Percentiles rank a stretch among this genome's conserved stretches.
phyloP scores from a whole-genome alignment of 169 alveolate species.

The Amoebophrya sp. region DNA sequence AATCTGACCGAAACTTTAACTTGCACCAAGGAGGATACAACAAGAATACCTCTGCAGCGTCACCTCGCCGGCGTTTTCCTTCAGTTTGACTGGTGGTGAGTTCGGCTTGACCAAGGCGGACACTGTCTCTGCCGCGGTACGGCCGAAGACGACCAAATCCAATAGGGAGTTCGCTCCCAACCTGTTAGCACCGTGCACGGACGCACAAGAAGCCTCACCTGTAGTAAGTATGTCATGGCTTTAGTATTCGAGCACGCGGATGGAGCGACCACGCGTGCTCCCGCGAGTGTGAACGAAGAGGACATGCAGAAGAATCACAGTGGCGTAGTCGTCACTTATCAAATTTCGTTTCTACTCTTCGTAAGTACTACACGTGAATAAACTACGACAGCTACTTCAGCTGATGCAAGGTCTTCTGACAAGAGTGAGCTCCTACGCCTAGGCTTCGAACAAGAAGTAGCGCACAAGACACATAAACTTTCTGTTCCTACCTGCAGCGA shows the following conservation, averaged over 20 bases:
- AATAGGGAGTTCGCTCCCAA: slow-evolving; percentile 95
- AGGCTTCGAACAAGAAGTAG: too few relatives aligned
- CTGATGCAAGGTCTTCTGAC: too few relatives aligned
- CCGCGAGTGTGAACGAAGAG: too few relatives aligned
- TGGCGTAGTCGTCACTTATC: neutral
- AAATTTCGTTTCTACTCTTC: neutral
- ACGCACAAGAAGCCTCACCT: slow-evolving; percentile 97
- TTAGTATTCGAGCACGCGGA: too few relatives aligned
- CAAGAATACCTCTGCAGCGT: neutral
- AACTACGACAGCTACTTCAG: too few relatives aligned
- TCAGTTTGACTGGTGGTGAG: slow-evolving; percentile 45
- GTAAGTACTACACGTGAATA: neutral
- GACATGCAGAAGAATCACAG: neutral
- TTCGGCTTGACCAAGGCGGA: slow-evolving; percentile 74
- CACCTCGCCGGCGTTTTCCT: slow-evolving; percentile 44
- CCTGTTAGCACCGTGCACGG: slow-evolving; percentile 98
- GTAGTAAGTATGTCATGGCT: slow-evolving; percentile 55
- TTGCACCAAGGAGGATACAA: too few relatives aligned
- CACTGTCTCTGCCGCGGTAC: slow-evolving; percentile 87
- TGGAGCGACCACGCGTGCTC: too few relatives aligned
- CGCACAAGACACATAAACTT: too few relatives aligned
- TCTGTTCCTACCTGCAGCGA: slow-evolving; percentile 59
- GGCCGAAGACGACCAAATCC: slow-evolving; percentile 94
- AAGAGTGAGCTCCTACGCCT: too few relatives aligned
- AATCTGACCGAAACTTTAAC: too few relatives aligned